phyloP scores from a whole-genome alignment of 345 rosid genomes.

The Lenwebbia sp. region DNA sequence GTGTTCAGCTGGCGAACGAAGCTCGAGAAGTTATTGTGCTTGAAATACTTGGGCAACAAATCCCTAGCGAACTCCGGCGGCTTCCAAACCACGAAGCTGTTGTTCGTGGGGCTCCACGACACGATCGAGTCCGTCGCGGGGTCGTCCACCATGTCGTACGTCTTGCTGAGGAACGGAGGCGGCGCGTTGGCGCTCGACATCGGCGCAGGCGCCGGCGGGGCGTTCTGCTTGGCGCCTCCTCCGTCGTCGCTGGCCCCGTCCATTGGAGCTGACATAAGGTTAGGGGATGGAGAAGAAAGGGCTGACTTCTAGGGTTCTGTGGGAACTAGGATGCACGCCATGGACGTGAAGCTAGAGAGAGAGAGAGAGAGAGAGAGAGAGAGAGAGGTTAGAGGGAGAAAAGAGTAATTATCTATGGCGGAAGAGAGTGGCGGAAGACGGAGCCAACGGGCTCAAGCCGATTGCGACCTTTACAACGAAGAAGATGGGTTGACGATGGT shows the following conservation, averaged over 20 bases:
- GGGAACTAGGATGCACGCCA: not conserved
- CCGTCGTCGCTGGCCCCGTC: constrained; percentile 15
- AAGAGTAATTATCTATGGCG: not conserved
- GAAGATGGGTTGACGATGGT: not conserved
- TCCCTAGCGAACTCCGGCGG: constrained; percentile 79
- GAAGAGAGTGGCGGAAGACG: not conserved
- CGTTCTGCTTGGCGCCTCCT: not conserved
- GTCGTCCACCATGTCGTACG: constrained; percentile 92
- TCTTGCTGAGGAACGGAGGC: constrained; percentile 83
- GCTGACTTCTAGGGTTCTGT: constrained; percentile 3
- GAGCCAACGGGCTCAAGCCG: not conserved
- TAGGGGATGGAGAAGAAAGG: not conserved
- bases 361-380: not conserved
- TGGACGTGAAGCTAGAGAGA: not conserved
- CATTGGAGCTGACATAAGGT: not conserved
- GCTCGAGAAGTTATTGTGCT: constrained; percentile 92
- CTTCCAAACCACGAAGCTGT: constrained; percentile 85
- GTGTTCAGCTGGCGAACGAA: constrained; percentile 88
- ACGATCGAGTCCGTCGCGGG: constrained; percentile 61
- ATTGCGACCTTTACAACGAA: not conserved
- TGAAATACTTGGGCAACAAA: constrained; percentile 73
- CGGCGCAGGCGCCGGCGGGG: constrained; percentile 21
- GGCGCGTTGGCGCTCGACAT: constrained; percentile 39
- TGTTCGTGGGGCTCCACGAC: constrained; percentile 73
- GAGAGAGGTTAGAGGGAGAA: not conserved